These are phyloP conservation scores for Meyerozyma smithsonii DNA, from an alignment of 1,139 yeast species.

Conservation along the genomic window DNA sequence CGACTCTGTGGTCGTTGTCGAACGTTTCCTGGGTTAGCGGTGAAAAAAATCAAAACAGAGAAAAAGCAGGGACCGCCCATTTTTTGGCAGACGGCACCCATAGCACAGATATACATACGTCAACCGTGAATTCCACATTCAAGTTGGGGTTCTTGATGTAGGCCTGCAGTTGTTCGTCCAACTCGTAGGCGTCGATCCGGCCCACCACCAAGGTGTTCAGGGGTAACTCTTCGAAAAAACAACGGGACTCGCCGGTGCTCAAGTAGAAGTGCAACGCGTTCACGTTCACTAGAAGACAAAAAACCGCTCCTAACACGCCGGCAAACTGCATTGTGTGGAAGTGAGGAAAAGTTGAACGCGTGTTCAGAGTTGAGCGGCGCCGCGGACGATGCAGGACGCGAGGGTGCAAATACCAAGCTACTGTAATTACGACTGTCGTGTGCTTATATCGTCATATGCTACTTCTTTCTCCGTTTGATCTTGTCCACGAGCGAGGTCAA, in stretches of 20 bases:
- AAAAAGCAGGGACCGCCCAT: background rate
- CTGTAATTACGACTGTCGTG: background rate
- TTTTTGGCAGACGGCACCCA: background rate
- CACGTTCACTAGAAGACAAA: background rate
- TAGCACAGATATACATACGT: slow-evolving; percentile 21
- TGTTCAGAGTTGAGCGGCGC: background rate
- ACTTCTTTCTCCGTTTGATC: slow-evolving; percentile 16
- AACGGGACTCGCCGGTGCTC: slow-evolving; percentile 41
- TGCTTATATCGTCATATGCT: background rate
- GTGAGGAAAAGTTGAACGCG: slow-evolving; percentile 3
- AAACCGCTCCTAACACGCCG: background rate
- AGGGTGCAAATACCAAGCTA: no score
- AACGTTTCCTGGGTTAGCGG: slow-evolving; percentile 37
- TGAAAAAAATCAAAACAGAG: background rate
- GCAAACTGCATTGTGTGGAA: background rate
- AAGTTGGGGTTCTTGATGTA: slow-evolving; percentile 30
- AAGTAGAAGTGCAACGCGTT: slow-evolving; percentile 43
- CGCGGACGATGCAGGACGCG: background rate
- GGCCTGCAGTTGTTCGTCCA: slow-evolving; percentile 24
- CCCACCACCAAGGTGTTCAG: slow-evolving; percentile 42
- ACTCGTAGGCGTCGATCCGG: slow-evolving; percentile 40
- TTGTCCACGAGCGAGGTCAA: slow-evolving; percentile 22
- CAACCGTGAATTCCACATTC: slow-evolving; percentile 38
- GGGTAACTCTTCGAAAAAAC: slow-evolving; percentile 44
- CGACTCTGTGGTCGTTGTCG: slow-evolving; percentile 43